These are phyloP conservation scores for Aspergillus sp. DNA, from an alignment of 2,329 filamentous ascomycete species.

Conservation along the genomic window DNA sequence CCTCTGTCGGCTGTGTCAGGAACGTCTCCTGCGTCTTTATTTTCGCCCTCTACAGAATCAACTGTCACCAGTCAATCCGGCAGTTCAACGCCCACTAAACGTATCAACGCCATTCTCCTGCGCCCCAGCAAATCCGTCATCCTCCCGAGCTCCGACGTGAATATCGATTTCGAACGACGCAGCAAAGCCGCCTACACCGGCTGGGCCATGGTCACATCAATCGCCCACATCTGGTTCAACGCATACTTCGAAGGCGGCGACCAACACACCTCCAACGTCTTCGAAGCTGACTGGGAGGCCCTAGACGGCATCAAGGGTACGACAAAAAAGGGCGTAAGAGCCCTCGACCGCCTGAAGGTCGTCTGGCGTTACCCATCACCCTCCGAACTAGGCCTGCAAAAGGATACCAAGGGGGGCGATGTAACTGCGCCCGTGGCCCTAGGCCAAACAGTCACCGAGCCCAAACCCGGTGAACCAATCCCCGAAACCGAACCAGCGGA, in stretches of 20 bases:
- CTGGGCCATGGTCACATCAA: conserved; percentile 81
- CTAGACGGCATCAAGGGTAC: conserved; percentile 96
- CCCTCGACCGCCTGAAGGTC: conserved; percentile 74
- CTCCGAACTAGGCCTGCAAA: conserved; percentile 7
- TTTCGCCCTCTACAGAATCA: conserved; percentile 7
- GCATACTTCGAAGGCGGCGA: conserved; percentile 80
- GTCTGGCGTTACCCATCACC: conserved; percentile 61
- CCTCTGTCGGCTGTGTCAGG: conserved; percentile 1
- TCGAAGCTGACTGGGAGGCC: conserved; percentile 64
- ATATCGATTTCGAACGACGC: conserved; percentile 80
- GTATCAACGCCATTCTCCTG: conserved; percentile 70
- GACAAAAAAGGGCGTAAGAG: conserved; percentile 69
- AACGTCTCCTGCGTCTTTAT: conserved; percentile 7
- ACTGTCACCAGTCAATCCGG: conserved; percentile 32
- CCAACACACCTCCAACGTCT: conserved; percentile 63
- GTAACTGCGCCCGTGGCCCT: conserved; percentile 4
- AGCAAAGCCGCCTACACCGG: conserved; percentile 72
- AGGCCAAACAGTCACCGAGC: conserved; percentile 54
- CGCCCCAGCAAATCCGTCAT: conserved; percentile 62
- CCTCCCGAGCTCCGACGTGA: conserved; percentile 76
- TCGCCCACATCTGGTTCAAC: conserved; percentile 97
- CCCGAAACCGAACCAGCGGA: conserved; percentile 64
- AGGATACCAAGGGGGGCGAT: conserved; percentile 18
- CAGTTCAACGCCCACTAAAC: conserved; percentile 41
- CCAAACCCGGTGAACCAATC: conserved; percentile 60